These are phyloP conservation scores for Boletellus ananas DNA, from an alignment of 768 basidiomycete genomes.

Conservation along the genomic window DNA sequence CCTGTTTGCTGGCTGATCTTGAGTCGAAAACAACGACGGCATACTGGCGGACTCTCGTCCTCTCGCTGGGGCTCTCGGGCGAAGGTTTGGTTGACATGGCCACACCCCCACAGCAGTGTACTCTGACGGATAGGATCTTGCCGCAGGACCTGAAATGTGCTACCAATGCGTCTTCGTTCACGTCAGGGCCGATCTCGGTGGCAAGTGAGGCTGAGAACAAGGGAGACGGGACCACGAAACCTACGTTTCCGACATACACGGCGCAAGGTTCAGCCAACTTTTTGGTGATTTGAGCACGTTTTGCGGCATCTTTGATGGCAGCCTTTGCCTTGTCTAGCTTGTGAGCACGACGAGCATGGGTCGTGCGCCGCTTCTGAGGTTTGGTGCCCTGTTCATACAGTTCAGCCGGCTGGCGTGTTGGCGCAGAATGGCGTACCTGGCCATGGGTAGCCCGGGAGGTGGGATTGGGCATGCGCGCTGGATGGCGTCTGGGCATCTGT, in stretches of 20 bases:
- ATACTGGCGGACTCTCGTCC: slow-evolving; percentile 44
- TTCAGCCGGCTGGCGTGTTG: background rate
- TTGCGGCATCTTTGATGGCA: slow-evolving; percentile 16
- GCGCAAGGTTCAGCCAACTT: slow-evolving; percentile 23
- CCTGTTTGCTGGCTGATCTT: slow-evolving; percentile 35
- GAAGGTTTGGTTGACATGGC: slow-evolving; percentile 26
- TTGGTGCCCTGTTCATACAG: background rate
- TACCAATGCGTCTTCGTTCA: slow-evolving; percentile 21
- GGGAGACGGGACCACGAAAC: slow-evolving; percentile 19
- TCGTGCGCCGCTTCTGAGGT: slow-evolving; percentile 5
- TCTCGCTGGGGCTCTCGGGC: slow-evolving; percentile 28
- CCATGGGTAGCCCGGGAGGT: background rate
- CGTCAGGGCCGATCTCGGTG: slow-evolving; percentile 31
- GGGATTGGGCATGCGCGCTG: slow-evolving; percentile 12
- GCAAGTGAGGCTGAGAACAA: background rate
- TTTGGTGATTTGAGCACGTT: slow-evolving; percentile 10
- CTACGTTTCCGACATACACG: slow-evolving; percentile 63
- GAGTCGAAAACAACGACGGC: slow-evolving; percentile 47
- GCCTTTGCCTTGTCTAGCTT: slow-evolving; percentile 15
- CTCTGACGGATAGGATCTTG: slow-evolving; percentile 14
- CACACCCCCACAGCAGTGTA: slow-evolving; percentile 33
- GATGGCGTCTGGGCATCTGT: background rate
- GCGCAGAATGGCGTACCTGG: slow-evolving; percentile 7
- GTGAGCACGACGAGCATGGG: slow-evolving; percentile 8
- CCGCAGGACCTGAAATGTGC: slow-evolving; percentile 26